Percentiles rank a stretch among this genome's conserved stretches.
phyloP scores from a whole-genome alignment of 169 alveolate species.

The Plasmodium knowlesi region DNA sequence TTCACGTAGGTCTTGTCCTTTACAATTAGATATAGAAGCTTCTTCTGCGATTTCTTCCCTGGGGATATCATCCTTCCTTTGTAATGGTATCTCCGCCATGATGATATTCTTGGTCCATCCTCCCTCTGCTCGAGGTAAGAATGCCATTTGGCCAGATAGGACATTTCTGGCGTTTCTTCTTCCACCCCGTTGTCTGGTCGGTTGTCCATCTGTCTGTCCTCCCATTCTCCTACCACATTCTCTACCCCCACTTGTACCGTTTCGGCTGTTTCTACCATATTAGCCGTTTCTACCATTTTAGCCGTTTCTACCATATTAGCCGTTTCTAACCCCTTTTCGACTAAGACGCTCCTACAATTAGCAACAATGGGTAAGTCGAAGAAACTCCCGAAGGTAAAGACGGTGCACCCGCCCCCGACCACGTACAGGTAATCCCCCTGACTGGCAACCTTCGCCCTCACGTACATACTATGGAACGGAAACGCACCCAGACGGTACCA shows the following conservation, averaged over 20 bases:
- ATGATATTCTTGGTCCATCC: not conserved
- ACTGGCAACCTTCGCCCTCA: slow-evolving; percentile 49
- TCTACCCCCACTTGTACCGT: no score
- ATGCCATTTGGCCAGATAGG: not conserved
- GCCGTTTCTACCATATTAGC: no score
- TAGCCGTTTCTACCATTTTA: no score
- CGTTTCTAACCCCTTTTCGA: not conserved
- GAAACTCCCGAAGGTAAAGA: slow-evolving; percentile 63
- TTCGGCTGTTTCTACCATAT: no score
- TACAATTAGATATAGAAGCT: slow-evolving; percentile 7
- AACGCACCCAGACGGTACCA: slow-evolving; percentile 44
- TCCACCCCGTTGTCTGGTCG: not conserved
- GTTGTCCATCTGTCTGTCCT: not conserved
- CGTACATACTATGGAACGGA: slow-evolving; percentile 26
- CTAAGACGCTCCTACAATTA: not conserved
- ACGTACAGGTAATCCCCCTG: slow-evolving; percentile 11
- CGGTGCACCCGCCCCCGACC: slow-evolving; percentile 67
- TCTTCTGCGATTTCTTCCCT: not conserved
- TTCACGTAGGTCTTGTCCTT: slow-evolving; percentile 29
- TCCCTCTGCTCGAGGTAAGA: not conserved
- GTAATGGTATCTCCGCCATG: not conserved
- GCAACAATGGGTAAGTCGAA: slow-evolving; percentile 46
- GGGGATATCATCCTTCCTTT: not conserved
- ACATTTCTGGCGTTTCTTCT: not conserved
- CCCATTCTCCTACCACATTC: not conserved